Evolutionary conservation across 2,329 filamentous ascomycete species (phyloP), one percentile per base, ranked within the genome.

Genomic region (Epichloe amarillans): DNA sequence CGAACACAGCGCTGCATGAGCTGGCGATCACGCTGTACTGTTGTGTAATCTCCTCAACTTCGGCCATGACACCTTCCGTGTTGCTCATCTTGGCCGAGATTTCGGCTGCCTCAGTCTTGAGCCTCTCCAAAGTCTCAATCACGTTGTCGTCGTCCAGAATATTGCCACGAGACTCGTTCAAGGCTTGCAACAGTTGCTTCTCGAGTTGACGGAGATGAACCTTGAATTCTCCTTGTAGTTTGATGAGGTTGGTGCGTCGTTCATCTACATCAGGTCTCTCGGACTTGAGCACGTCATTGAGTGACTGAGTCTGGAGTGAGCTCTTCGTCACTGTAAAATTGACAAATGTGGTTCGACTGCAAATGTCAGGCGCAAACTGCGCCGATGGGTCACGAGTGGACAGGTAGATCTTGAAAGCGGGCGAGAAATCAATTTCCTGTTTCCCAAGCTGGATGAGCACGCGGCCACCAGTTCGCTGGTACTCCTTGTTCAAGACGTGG

Each of bases 281-380:
- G 14, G 90, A 95, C 68, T 97, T 97, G 62, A 98, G 79, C 36
- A 97, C 93, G 56, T 98, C 90, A 59, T 96, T 96, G 58, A 98
- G 80, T 1, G 93, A 96, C 69, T 98, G 93, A 2, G 93, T 97
- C 71, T 95, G 93, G 63, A 98, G 76, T 75, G 91, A 97, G 78
- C 93, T 96, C 71, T 97, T 91, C 4, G 93, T 98, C 55, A 98
- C 91, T 1, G 94, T 97, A 61, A 98, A 98, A 71, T 98, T 98
- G 77, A 98, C 93, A 69, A 98, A 95, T 0, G 94, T 98, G 6
- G 93, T 97, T 62, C 94, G 82, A 74, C 89, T 95, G 80, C 94
- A 98, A 56, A 98, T 88, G 64, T 98, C 93, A 0, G 93, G 94
- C 7, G 93, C 83, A 66, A 98, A 98, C 7, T 84, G 88, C 26